Evolutionary conservation across 169 alveolate genomes (phyloP).

Genomic region (Cryptosporidium sp.): DNA sequence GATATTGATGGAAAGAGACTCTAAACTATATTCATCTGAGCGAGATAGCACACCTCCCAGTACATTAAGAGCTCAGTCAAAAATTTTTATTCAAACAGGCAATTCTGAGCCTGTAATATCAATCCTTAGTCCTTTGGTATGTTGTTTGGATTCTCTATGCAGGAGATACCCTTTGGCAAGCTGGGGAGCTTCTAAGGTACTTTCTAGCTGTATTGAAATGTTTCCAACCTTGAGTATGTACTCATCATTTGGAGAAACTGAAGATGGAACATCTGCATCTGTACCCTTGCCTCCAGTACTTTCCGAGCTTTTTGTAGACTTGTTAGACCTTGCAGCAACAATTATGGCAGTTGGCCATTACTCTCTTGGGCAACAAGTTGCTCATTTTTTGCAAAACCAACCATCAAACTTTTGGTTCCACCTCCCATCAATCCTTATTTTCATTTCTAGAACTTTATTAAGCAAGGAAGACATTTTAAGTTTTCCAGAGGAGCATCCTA

Average conservation of each 20-base stretch:
- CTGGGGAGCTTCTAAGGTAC: constrained; percentile 75
- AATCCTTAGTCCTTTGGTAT: constrained; percentile 46
- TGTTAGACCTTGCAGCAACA: constrained; percentile 70
- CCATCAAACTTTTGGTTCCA: constrained; percentile 74
- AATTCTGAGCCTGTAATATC: constrained; percentile 45
- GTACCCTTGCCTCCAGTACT: constrained; percentile 57
- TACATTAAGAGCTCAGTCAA: not conserved
- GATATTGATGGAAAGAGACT: constrained; percentile 58
- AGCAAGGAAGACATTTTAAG: not conserved
- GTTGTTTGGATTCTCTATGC: constrained; percentile 58
- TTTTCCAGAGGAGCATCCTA: constrained; percentile 20
- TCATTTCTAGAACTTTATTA: constrained; percentile 35
- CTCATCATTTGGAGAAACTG: constrained; percentile 68
- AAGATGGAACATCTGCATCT: constrained; percentile 5
- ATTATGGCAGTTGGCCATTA: constrained; percentile 73
- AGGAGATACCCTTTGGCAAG: constrained; percentile 74
- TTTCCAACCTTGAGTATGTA: constrained; percentile 72
- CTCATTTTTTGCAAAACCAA: constrained; percentile 69
- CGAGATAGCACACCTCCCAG: constrained; percentile 10
- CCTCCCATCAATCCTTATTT: constrained; percentile 57
- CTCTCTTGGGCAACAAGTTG: constrained; percentile 66
- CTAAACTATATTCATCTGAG: not conserved
- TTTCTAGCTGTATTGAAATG: constrained; percentile 73
- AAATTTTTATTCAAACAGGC: not conserved
- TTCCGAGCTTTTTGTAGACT: constrained; percentile 67